phyloP scores from a whole-genome alignment of 306 rosid species.

The Carpinus viminea region DNA sequence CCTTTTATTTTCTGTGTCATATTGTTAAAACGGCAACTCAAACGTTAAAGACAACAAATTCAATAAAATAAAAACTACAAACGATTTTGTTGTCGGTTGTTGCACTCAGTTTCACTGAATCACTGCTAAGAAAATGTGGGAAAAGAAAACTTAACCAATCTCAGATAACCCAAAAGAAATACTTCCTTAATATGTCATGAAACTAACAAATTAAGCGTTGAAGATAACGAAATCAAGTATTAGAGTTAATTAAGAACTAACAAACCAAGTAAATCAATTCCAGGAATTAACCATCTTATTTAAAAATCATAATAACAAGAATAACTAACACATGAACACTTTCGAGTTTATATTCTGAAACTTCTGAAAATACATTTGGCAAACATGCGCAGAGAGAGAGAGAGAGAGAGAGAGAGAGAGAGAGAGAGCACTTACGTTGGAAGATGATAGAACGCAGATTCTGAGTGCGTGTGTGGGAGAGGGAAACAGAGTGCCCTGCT shows the following conservation, averaged over 20 bases:
- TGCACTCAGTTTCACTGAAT: not conserved
- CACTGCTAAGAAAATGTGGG: not conserved
- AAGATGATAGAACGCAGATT: not conserved
- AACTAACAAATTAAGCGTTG: not conserved
- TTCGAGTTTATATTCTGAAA: not conserved
- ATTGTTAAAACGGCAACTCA: not conserved
- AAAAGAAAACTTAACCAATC: not conserved
- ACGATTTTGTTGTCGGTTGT: not conserved
- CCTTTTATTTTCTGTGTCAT: not conserved
- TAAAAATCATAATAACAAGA: not conserved
- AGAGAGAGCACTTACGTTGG: slow-evolving; percentile 8
- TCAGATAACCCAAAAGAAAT: not conserved
- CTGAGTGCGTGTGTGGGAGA: too few species aligned
- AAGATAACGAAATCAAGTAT: not conserved
- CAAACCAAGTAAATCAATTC: not conserved
- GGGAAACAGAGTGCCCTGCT: not conserved
- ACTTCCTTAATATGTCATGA: not conserved
- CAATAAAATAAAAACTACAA: not conserved
- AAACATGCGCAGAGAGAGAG: not conserved
- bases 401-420: not conserved
- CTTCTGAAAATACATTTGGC: not conserved
- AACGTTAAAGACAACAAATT: not conserved
- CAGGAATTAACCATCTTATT: not conserved
- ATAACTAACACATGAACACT: not conserved
- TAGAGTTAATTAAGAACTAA: not conserved